Conservation (phyloP, 768 basidiomycete genomes). For the Auriscalpium vulgare region DNA sequence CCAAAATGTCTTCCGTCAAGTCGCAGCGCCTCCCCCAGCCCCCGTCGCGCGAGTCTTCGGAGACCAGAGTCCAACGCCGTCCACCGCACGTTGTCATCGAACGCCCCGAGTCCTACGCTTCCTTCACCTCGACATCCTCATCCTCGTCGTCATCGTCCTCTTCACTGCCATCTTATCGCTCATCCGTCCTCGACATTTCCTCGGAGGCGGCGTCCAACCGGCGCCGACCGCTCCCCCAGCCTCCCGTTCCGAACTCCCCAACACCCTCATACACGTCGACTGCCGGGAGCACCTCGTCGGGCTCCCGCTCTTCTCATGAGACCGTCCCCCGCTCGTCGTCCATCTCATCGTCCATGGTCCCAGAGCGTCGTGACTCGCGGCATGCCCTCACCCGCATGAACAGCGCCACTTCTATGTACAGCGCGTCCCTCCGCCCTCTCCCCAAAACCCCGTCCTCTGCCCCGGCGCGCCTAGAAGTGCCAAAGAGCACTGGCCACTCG, state of each 20-base stretch:
- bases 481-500: neutral
- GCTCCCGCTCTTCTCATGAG: neutral
- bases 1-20: too few species aligned
- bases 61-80: neutral
- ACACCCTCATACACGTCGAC: neutral
- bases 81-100: neutral
- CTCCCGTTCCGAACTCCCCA: neutral
- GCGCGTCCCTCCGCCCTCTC: neutral
- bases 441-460: neutral
- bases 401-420: neutral
- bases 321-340: too few species aligned
- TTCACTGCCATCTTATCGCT: neutral
- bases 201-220: too few species aligned
- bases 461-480: neutral
- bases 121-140: neutral
- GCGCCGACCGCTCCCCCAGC: too few species aligned
- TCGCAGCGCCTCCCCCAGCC: too few species aligned
- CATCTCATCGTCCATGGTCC: neutral
- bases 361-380: neutral
- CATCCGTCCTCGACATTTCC: neutral
- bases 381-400: neutral
- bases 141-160: neutral
- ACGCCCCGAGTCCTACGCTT: neutral
- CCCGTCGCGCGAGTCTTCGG: too few species aligned
- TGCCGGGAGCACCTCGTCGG: neutral